Conservation (phyloP, 306 rosid species). For the Cicer judaicum region DNA sequence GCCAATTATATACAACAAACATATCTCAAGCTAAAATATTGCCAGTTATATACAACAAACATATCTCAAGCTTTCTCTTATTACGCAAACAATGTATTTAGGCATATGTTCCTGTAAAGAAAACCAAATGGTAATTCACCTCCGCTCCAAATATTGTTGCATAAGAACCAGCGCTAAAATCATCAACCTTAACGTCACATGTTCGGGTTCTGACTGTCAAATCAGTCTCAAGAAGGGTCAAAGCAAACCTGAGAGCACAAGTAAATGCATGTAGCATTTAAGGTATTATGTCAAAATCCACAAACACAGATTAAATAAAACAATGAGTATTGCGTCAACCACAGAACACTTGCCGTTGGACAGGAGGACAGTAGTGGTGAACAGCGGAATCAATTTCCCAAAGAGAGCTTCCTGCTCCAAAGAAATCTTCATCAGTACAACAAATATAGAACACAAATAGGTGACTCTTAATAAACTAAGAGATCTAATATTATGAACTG, state of each 20-base stretch:
- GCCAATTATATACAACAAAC: too few species aligned
- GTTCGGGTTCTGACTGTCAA: conserved; percentile 89
- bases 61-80: background rate
- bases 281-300: conserved; percentile 3
- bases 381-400: conserved; percentile 89
- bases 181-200: conserved; percentile 71
- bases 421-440: conserved; percentile 44
- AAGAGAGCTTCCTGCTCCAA: conserved; percentile 85
- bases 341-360: conserved; percentile 67
- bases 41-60: too few species aligned
- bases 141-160: conserved; percentile 88
- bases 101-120: conserved; percentile 18
- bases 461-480: conserved; percentile 10
- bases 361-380: conserved; percentile 94
- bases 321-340: background rate
- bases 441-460: conserved; percentile 10
- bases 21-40: too few species aligned
- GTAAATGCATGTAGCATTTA: conserved; percentile 17
- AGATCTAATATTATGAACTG: conserved; percentile 10
- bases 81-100: conserved; percentile 5
- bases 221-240: conserved; percentile 90
- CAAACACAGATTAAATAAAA: conserved; percentile 25
- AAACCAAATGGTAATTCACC: conserved; percentile 51
- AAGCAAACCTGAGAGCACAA: conserved; percentile 63
- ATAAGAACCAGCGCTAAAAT: conserved; percentile 83